These are phyloP conservation scores for Coffea eugenioides DNA, from an alignment of 257 asterid genomes.

Conservation along the genomic window DNA sequence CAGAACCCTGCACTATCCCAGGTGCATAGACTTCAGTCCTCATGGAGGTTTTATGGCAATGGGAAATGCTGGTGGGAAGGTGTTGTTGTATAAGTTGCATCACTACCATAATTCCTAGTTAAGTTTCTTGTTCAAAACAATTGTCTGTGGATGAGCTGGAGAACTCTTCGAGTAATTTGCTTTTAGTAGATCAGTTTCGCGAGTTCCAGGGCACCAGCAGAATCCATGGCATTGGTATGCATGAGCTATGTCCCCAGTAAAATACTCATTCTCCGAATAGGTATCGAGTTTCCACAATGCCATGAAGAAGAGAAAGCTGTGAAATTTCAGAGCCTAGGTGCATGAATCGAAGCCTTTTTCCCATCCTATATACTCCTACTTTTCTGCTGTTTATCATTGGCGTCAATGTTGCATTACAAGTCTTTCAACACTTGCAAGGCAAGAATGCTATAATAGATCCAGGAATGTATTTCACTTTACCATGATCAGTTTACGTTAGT, in stretches of 20 bases:
- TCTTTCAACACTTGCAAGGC: neutral
- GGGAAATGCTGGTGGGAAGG: conserved; percentile 88
- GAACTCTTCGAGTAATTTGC: neutral
- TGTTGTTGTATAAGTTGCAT: conserved; percentile 80
- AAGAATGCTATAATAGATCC: neutral
- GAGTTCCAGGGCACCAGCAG: neutral
- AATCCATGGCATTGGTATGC: neutral
- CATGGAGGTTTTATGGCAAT: conserved; percentile 85
- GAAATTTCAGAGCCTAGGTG: neutral
- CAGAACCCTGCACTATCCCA: conserved; percentile 50
- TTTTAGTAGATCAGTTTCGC: neutral
- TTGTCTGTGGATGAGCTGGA: neutral
- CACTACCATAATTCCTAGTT: conserved; percentile 72
- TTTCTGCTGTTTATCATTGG: neutral
- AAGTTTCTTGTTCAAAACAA: neutral
- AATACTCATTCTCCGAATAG: neutral
- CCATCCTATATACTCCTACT: neutral
- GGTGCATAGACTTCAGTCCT: conserved; percentile 86
- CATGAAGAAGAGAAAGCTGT: neutral
- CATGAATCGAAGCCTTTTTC: neutral
- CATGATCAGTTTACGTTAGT: neutral
- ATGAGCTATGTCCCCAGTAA: neutral
- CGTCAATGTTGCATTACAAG: neutral
- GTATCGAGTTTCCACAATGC: neutral
- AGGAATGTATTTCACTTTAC: neutral